Evolutionary conservation across 371 early-diverging fungal genomes (phyloP), one percentile per base, ranked within the genome.

Genomic region (Mortierella sp.): DNA sequence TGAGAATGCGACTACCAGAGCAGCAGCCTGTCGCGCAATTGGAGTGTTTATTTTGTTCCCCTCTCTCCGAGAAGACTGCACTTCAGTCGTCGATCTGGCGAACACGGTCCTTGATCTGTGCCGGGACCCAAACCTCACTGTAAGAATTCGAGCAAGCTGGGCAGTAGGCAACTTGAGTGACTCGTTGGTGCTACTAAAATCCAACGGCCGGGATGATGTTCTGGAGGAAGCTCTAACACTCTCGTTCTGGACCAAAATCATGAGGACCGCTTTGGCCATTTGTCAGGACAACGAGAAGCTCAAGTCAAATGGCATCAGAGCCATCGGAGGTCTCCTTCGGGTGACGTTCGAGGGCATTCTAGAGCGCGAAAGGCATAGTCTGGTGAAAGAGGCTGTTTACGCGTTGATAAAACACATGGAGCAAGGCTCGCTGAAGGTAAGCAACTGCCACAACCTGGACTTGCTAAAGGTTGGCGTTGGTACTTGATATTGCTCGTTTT

Each of bases 221-320:
- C 75, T 87, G 13, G 74, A 79, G 21, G 89, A 88, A 48, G 71
- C 79, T 13, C 73, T 89, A 67, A 86, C 86, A 3, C 80, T 82
- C 10, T 50, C 79, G 4, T 69, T 88, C 21, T 93, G 92, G 92
- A 88, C 86, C 10, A 82, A 88, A 43, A 83, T 93, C 9, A 78
- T 92, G 57, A 80, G 75, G 37, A 87, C 91, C 4, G 91, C 91
- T 0, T 86, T 94, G n/a, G 53, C 78, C n/a, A 92, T 91, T 10
- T 87, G 94, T 13, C 88, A 90, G 70, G 96, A 96, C 77, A 94
- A 95, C 78, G 96, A 95, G 46, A 96, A 96, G 83, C 82, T 95
- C 67, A 88, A 93, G 69, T 91, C 95, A 4, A 95, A 94, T 87
- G 95, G 94, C 5, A 93, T 94, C 6, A 89, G 96, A 24, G 92